These are phyloP conservation scores for Hibiscus mutabilis DNA, from an alignment of 345 rosid genomes.

Conservation along the genomic window DNA sequence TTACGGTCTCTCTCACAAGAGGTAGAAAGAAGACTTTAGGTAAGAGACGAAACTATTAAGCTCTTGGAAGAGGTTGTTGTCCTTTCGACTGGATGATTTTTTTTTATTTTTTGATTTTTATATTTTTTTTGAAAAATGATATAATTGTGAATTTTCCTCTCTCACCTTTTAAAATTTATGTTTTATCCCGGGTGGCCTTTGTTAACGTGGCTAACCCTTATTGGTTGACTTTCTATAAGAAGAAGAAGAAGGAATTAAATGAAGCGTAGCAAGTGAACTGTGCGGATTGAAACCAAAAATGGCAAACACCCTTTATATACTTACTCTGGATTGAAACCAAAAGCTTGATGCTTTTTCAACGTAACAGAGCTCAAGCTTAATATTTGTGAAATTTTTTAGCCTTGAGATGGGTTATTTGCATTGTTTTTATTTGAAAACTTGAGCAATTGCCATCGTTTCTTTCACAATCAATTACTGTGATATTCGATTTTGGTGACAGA, in stretches of 20 bases:
- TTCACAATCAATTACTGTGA: neutral
- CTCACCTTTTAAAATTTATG: too few species aligned
- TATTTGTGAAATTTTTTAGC: neutral
- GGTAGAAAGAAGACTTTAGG: too few species aligned
- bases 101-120: too few species aligned
- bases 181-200: neutral
- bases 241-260: neutral
- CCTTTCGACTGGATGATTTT: too few species aligned
- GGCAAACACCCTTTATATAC: neutral
- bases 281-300: neutral
- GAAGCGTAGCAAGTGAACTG: neutral
- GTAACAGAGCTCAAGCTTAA: constrained; percentile 2
- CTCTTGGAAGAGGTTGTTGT: too few species aligned
- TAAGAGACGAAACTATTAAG: too few species aligned
- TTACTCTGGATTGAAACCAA: neutral
- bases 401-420: constrained; percentile 8
- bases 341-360: neutral
- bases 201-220: neutral
- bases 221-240: constrained; percentile 6
- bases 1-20: too few species aligned
- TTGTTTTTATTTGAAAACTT: neutral
- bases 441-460: neutral
- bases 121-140: too few species aligned
- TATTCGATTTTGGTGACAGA: constrained; percentile 29
- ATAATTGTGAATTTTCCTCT: too few species aligned